These are phyloP conservation scores for Rhipidocladum racemiflorum DNA, from an alignment of 176 grass and related monocot species.

Conservation along the genomic window DNA sequence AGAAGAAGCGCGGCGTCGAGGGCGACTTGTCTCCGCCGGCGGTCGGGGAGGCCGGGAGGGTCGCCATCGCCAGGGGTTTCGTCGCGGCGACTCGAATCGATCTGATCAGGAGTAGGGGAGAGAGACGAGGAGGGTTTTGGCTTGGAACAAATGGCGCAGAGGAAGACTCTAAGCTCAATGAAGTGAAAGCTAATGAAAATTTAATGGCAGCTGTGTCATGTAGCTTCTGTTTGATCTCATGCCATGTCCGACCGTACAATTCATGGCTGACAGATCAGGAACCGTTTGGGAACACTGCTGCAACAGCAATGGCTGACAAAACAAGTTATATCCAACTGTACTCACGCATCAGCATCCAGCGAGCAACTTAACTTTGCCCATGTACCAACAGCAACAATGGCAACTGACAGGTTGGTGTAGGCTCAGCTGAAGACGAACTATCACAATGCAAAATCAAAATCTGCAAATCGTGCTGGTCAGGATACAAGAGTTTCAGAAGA, in stretches of 20 bases:
- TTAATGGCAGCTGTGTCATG: not conserved
- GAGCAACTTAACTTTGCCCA: not conserved
- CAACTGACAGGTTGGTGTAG: not conserved
- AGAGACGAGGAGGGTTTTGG: slow-evolving; percentile 21
- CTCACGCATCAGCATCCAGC: not conserved
- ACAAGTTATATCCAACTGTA: not conserved
- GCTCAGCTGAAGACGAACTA: not conserved
- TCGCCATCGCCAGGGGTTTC: slow-evolving; percentile 26
- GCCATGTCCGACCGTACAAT: not conserved
- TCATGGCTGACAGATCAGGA: not conserved
- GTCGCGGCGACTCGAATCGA: slow-evolving; percentile 20
- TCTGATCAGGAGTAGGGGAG: not conserved
- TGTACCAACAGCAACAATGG: not conserved
- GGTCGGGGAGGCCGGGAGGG: slow-evolving; percentile 44
- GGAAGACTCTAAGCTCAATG: no score
- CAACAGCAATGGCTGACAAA: not conserved
- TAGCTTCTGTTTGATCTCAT: not conserved
- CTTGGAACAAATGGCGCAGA: not conserved
- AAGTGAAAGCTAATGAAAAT: not conserved
- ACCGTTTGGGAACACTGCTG: not conserved
- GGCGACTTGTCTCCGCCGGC: slow-evolving; percentile 29
- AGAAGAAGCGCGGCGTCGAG: slow-evolving; percentile 51
- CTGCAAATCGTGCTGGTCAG: not conserved
- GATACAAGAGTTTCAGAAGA: not conserved
- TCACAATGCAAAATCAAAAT: not conserved